phyloP scores from a whole-genome alignment of 345 rosid genomes.

The Turnera subulata region DNA sequence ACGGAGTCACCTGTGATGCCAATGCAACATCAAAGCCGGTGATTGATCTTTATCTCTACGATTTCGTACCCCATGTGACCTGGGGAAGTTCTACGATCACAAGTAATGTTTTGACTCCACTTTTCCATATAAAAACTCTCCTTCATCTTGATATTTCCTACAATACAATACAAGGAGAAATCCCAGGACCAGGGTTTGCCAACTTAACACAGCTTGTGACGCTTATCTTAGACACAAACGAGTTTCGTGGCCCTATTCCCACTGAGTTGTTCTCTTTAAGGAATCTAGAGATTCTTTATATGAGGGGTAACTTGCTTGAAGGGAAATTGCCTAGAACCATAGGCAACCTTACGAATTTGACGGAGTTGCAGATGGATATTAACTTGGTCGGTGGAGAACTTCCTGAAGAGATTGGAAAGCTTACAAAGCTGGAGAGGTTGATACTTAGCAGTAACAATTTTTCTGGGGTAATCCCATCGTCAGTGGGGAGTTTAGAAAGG shows the following conservation, averaged over 20 bases:
- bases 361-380: slow-evolving; percentile 13
- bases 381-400: slow-evolving; percentile 26
- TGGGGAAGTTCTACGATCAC: neutral
- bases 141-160: slow-evolving; percentile 4
- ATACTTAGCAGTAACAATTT: neutral
- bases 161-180: slow-evolving; percentile 24
- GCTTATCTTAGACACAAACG: slow-evolving; percentile 28
- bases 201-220: slow-evolving; percentile 25
- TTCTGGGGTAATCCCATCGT: too few species aligned
- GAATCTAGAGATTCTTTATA: slow-evolving; percentile 17
- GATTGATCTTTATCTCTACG: neutral
- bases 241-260: slow-evolving; percentile 27
- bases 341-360: too few species aligned
- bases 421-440: slow-evolving; percentile 13
- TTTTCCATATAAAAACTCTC: neutral
- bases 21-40: neutral
- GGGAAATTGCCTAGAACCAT: slow-evolving; percentile 10
- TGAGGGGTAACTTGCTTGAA: slow-evolving; percentile 16
- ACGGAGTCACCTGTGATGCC: neutral
- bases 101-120: slow-evolving; percentile 10
- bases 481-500: too few species aligned
- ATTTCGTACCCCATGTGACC: neutral
- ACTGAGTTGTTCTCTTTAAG: slow-evolving; percentile 22
- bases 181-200: slow-evolving; percentile 26
- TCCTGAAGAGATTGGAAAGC: slow-evolving; percentile 31